Base-by-base conservation (phyloP, 441 rosid genomes). In the Melastoma candidum region DNA sequence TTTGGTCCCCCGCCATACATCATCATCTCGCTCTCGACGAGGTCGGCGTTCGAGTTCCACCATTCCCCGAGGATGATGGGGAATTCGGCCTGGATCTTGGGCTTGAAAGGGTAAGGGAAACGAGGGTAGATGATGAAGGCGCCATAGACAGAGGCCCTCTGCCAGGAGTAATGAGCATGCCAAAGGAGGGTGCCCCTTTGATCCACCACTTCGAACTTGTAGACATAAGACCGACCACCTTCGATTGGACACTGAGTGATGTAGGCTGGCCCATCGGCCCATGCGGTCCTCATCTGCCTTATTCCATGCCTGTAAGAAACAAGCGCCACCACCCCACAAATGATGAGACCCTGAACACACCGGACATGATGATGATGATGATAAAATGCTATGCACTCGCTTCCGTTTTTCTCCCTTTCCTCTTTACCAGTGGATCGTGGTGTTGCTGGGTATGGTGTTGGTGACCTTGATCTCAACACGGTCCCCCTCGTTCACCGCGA, bases 191-290 rank as follows among this genome's bases (percentile, higher is more conserved):
- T 83, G 26, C 87, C 90, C 66, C 81, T 73, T 67, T 83, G 87
- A 49, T 68, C 68, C 3, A 9, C 61, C n/a, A 80, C 80, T 6
- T 53, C 68, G 74, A 83, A 80, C 58, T 64, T 68, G 66, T 83
- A 83, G 2, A 78, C 73, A 64, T 74, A 83, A 50, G 83, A 56
- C 25, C 74, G 66, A 22, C 81, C 81, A 57, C 60, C 68, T 72
- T 67, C 59, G 1, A 83, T 75, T 6, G 87, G 92, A 62, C 92
- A 83, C 2, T 83, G 92, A 6, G 85, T 80, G 7, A 83, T 8
- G 59, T 80, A 83, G 22, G 90, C 81, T 3, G 86, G 86, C 39
- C 90, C 90, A 48, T 83, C 90, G 0, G 84, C 83, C 90, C 90
- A 83, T 32, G 80, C 87, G 1, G 74, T 80, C 27, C 87, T 64